phyloP scores from a whole-genome alignment of 805 yeast genomes.

The Lipomyces sp. region DNA sequence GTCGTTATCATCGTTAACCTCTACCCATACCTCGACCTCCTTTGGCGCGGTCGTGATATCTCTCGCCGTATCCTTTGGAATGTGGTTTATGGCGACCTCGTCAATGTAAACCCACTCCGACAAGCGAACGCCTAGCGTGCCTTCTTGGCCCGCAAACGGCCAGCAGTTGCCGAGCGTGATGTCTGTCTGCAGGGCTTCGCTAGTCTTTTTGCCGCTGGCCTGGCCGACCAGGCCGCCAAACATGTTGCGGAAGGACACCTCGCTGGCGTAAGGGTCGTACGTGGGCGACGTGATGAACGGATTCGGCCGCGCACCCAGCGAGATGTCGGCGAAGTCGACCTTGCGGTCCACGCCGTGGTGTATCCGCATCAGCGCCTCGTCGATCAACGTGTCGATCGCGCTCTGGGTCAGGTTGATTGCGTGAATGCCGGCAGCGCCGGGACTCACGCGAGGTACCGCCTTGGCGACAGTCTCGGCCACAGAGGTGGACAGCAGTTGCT shows the following conservation, averaged over 20 bases:
- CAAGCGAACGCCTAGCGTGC: conserved; percentile 33
- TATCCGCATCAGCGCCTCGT: conserved; percentile 17
- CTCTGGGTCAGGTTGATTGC: conserved; percentile 19
- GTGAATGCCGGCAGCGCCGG: background rate
- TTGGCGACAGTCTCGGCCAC: background rate
- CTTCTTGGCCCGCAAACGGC: conserved; percentile 37
- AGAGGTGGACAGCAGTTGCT: background rate
- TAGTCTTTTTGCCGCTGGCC: background rate
- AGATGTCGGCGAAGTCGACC: conserved; percentile 24
- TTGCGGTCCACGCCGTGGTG: conserved; percentile 15
- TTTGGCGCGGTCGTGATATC: conserved; percentile 35
- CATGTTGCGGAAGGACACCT: conserved; percentile 7
- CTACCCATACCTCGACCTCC: conserved; percentile 34
- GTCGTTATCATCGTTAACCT: conserved; percentile 24
- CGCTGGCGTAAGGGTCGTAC: conserved; percentile 19
- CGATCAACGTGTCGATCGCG: conserved; percentile 26
- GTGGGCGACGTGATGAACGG: conserved; percentile 30
- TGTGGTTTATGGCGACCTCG: conserved; percentile 34
- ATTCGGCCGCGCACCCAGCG: conserved; percentile 33
- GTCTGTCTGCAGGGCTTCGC: conserved; percentile 28
- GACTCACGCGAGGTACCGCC: background rate
- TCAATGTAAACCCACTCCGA: conserved; percentile 30
- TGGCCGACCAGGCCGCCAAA: background rate
- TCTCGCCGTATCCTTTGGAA: conserved; percentile 26
- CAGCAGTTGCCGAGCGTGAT: conserved; percentile 36